Evolutionary conservation across 805 yeast genomes (phyloP), one percentile per base, ranked within the genome.

Genomic region (Monosporozyma yasuniensis): DNA sequence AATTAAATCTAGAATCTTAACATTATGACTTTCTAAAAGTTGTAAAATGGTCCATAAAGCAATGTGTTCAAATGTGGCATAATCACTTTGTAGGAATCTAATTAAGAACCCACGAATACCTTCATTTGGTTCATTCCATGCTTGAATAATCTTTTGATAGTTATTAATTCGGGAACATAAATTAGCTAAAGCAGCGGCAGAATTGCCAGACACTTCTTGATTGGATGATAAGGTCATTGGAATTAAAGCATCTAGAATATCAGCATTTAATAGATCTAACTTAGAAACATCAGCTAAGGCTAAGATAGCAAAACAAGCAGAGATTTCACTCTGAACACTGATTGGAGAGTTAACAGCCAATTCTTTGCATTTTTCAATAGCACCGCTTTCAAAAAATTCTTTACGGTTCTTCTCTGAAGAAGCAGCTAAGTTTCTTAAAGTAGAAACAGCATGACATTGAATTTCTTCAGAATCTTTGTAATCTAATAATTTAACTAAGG

Each of bases 161-260:
- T 87, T 90, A 59, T 78, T 79, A 35, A 91, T 87, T 69, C 96
- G 81, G 4, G 97, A 89, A 57, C 96, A 88, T 59, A 93, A 73
- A 64, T 93, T 93, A 28, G 99, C 99, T 57, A 93, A 76, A 1
- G 99, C 98, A 35, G 99, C 99, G 14, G 98, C 99, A 2, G 96
- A 86, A 68, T 93, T 93, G 50, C 99, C 99, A 67, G 96, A 93
- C 16, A 93, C 97, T 69, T 95, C 99, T 52, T 89, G 85, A 65
- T 89, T 89, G 50, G 78, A 78, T 42, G 95, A 85, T 58, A 79
- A 81, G 2, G 98, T 93, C 65, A 93, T 77, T 34, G 99, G 99
- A 51, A 93, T 83, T 55, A 93, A 76, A 35, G 89, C 96, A 59
- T 86, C 89, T 53, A 89, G 78, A 42, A 93, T 82, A 48, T 90